phyloP scores from a whole-genome alignment of 2,329 filamentous ascomycete species.

The Atkinsonella hypoxylon region DNA sequence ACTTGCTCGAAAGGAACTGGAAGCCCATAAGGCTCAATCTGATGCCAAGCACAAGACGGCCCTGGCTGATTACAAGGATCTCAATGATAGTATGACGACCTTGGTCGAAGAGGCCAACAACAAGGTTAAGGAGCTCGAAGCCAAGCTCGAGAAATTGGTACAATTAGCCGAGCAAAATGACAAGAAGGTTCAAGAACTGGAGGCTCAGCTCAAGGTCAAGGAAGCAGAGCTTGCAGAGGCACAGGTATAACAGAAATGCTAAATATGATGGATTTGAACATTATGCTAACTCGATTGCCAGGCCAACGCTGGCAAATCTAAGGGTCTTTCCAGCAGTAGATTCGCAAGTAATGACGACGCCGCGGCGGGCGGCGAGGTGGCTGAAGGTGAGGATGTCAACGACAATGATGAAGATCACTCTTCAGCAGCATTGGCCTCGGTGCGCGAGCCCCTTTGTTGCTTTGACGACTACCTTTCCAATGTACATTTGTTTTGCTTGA shows the following conservation, averaged over 20 bases:
- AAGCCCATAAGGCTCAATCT: constrained; percentile 37
- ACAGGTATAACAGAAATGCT: constrained; percentile 28
- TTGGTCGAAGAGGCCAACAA: constrained; percentile 46
- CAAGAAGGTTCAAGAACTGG: constrained; percentile 36
- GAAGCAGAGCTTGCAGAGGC: constrained; percentile 52
- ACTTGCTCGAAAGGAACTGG: constrained; percentile 39
- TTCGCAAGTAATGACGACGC: constrained; percentile 32
- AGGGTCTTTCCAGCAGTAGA: constrained; percentile 42
- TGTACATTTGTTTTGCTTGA: not conserved
- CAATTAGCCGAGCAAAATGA: constrained; percentile 34
- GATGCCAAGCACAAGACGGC: constrained; percentile 42
- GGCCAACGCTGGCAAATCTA: constrained; percentile 34
- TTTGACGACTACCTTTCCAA: constrained; percentile 12
- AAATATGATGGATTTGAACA: no score
- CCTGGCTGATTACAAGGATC: constrained; percentile 47
- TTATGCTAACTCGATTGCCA: constrained; percentile 12
- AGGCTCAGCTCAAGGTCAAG: constrained; percentile 48
- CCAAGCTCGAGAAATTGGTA: constrained; percentile 34
- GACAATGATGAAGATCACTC: constrained; percentile 48
- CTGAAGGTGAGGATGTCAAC: constrained; percentile 47
- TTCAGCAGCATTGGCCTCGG: constrained; percentile 54
- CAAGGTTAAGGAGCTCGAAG: constrained; percentile 39
- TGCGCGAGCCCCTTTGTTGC: constrained; percentile 42
- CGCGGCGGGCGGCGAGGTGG: constrained; percentile 24
- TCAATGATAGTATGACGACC: constrained; percentile 50